Base-by-base conservation (phyloP, 2,329 filamentous ascomycete species). In the Cytospora schulzeri region DNA sequence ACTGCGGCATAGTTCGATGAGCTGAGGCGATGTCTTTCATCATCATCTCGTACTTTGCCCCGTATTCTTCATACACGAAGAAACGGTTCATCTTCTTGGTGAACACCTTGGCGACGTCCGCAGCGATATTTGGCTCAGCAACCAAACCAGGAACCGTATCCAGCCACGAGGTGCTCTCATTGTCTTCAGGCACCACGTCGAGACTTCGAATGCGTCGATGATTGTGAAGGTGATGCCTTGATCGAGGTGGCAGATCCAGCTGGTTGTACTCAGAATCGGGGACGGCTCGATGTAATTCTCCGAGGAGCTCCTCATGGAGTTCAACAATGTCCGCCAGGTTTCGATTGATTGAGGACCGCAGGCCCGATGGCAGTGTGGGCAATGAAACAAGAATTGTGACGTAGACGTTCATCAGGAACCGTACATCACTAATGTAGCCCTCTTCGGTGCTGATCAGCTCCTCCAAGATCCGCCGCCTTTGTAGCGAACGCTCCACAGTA, bases 21-120 rank as follows among this genome's bases (percentile, higher is more conserved):
- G 89, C 83, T 29, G 88, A 83, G 38, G 88, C 86, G 41, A 96
- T 79, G 68, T 96, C 92, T 68, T 90, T 88, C 55, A 90, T 87
- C 81, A 97, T 91, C 69, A 92, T 83, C 69, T 96, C 92, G 75
- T 95, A 96, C 73, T 94, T 94, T 59, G 91, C 90, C 41, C 91
- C 91, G 74, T 97, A 99, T 70, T 96, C 91, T 77, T 96, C 91
- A 73, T 99, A 99, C 57, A 90, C 82, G 73, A 91, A 90, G 77
- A 98, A 95, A 0, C 88, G 87, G 66, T 86, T 85, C 78, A 96
- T 89, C 91, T 84, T 87, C 70, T 81, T 83, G 12, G 78, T 79
- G 72, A 90, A 90, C 9, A 87, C 76, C 69, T 80, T 85, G 58
- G 87, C 85, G 60, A 88, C 86, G 65, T 88, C 82, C 35, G 83